Base-by-base conservation (phyloP, 108 stramenopile species). In the Chaetoceros tenuissimus region DNA sequence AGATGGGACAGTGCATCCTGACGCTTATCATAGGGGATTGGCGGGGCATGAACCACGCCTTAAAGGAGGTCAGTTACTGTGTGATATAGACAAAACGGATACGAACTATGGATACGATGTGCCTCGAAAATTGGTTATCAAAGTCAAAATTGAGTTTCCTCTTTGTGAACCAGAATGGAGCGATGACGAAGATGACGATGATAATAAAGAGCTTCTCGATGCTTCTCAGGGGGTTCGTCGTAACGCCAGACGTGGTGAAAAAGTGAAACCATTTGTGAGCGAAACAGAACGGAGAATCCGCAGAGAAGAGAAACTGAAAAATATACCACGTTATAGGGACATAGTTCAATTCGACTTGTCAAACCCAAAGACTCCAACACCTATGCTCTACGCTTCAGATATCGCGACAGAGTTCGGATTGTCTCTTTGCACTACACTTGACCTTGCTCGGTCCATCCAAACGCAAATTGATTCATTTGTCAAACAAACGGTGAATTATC, bases 21-120 rank as follows among this genome's bases (percentile, higher is more conserved):
- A 83, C 49, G 61, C 79, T 0, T 91, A 91, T 56, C 89, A 91
- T 51, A 65, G 70, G 25, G 89, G 89, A 19, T 57, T 82, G 13
- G 85, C 78, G 48, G 90, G 90, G 24, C 28, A 72, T 24, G 90
- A 92, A 62, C 67, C 79, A 24, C 72, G 90, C n/a, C 62, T 72
- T 51, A 30, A 57, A 3, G 75, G 71, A 3, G 89, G 85, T 20
- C 77, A 78, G 45, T 60, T 90, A 25, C 45, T 84, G n/a, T 77
- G 69, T 51, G 68, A 80, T 51, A 23, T 57, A 10, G 64, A 57
- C 45, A 68, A 67, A n/a, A 64, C 81, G 8, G 89, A 90, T 49
- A 86, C 89, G 30, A 85, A 85, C 57, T 69, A 82, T 47, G 51
- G 53, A 10, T 67, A 66, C 51, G 62, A 67, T 29, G 78, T 74